Conservation (phyloP, 805 yeast species). For the Ogataea paradorogensis region DNA sequence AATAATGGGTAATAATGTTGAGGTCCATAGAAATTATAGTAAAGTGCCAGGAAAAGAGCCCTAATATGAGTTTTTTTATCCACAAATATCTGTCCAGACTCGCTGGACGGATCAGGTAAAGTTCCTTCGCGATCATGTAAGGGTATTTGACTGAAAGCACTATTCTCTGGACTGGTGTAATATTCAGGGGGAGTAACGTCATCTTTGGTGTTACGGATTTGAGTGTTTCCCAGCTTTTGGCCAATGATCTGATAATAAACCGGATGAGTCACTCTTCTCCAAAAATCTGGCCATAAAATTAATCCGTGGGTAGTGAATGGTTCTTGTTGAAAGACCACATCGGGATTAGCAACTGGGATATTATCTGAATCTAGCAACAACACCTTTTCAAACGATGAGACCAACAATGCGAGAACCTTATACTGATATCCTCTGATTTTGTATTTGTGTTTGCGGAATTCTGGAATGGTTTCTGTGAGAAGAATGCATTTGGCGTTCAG, state of each 20-base stretch:
- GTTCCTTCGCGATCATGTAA: conserved; percentile 52
- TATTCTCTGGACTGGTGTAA: conserved; percentile 14
- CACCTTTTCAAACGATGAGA: conserved; percentile 52
- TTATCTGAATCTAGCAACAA: conserved; percentile 53
- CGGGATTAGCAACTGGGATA: conserved; percentile 47
- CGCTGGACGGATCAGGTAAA: conserved; percentile 53
- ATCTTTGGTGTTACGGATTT: conserved; percentile 32
- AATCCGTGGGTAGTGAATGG: conserved; percentile 53
- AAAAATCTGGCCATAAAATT: conserved; percentile 59
- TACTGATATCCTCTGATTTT: conserved; percentile 46
- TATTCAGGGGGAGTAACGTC: conserved; percentile 25
- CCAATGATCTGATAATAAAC: conserved; percentile 45
- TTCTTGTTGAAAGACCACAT: conserved; percentile 49
- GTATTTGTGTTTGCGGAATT: conserved; percentile 23
- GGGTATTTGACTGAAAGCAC: conserved; percentile 33
- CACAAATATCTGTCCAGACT: conserved; percentile 53
- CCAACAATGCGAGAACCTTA: conserved; percentile 46
- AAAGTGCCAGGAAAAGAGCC: conserved; percentile 46
- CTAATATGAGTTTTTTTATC: conserved; percentile 47
- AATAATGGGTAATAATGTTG: conserved; percentile 44
- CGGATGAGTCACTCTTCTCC: conserved; percentile 57
- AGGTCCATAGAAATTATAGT: conserved; percentile 54
- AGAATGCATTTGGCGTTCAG: conserved; percentile 61
- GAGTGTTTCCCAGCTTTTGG: conserved; percentile 31
- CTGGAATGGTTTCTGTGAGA: conserved; percentile 48